These are phyloP conservation scores for Fusarium sambucinum DNA, from an alignment of 2,329 filamentous ascomycete species.

Conservation along the genomic window DNA sequence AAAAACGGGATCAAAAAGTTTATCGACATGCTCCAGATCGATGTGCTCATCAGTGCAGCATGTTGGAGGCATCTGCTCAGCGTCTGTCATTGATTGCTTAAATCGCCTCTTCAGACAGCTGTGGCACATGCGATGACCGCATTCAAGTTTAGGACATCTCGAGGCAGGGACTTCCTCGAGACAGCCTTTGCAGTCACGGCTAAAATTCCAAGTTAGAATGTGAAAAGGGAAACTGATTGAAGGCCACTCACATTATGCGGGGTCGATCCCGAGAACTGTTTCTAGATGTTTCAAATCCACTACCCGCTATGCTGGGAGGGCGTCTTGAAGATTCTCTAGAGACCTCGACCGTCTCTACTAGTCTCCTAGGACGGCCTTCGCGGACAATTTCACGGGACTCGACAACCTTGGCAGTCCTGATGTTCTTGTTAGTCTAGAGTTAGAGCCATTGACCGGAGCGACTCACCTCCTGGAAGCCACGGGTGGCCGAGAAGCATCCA, in stretches of 20 bases:
- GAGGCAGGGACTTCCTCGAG: conserved; percentile 73
- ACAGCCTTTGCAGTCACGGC: conserved; percentile 79
- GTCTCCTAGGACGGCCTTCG: conserved; percentile 43
- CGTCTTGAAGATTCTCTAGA: conserved; percentile 47
- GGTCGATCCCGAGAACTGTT: conserved; percentile 48
- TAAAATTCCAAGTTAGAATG: conserved; percentile 49
- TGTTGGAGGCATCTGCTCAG: conserved; percentile 84
- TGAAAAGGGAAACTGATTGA: neutral
- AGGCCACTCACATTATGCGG: conserved; percentile 42
- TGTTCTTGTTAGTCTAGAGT: conserved; percentile 12
- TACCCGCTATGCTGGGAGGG: conserved; percentile 47
- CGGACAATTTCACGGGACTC: conserved; percentile 42
- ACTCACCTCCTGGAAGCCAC: conserved; percentile 51
- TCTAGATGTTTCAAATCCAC: conserved; percentile 46
- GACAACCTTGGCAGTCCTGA: conserved; percentile 42
- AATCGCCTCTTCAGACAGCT: conserved; percentile 81
- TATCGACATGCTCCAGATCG: conserved; percentile 79
- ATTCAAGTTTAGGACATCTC: conserved; percentile 78
- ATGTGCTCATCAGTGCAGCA: conserved; percentile 83
- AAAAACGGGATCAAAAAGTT: conserved; percentile 78
- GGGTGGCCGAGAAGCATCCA: conserved; percentile 53
- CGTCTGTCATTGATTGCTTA: conserved; percentile 79
- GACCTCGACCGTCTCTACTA: conserved; percentile 36
- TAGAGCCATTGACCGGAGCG: neutral
- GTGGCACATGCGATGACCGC: conserved; percentile 85